phyloP scores from a whole-genome alignment of 805 yeast species.

The Nakazawaea ernobii region DNA sequence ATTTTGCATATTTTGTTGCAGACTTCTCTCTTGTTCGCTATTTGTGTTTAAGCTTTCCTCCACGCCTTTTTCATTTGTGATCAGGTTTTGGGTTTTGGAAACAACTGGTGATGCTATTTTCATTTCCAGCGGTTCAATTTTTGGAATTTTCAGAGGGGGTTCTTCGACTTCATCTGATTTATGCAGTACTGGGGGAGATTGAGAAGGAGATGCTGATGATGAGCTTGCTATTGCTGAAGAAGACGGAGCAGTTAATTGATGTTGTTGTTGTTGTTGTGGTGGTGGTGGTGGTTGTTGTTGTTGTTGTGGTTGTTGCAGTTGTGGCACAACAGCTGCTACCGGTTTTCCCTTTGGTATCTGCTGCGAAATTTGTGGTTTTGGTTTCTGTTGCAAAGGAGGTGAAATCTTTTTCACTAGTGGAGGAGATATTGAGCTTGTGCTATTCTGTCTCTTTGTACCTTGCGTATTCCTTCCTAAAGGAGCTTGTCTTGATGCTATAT shows the following conservation, averaged over 20 bases:
- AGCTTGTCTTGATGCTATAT: not conserved
- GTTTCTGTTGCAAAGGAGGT: not conserved
- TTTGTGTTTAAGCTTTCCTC: not conserved
- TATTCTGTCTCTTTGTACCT: not conserved
- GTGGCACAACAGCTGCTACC: too few relatives aligned
- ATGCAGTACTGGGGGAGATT: not conserved
- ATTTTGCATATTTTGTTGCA: not conserved
- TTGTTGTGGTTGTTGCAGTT: too few relatives aligned
- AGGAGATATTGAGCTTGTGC: not conserved
- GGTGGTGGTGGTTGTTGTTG: too few relatives aligned
- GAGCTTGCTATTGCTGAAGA: not conserved
- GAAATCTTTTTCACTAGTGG: not conserved
- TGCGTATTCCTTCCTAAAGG: not conserved
- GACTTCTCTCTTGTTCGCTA: not conserved
- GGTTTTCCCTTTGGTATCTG: not conserved
- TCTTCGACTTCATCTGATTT: not conserved
- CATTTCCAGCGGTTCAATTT: not conserved
- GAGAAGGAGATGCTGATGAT: not conserved
- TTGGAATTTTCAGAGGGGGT: slow-evolving; percentile 5
- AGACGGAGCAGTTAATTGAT: not conserved
- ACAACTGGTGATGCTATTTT: too few relatives aligned
- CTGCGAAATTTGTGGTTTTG: not conserved
- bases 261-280: too few relatives aligned
- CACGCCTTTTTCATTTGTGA: not conserved
- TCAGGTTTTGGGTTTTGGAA: too few relatives aligned